These are phyloP conservation scores for Trichoderma sp. DNA, from an alignment of 2,329 filamentous ascomycete genomes.

Conservation along the genomic window DNA sequence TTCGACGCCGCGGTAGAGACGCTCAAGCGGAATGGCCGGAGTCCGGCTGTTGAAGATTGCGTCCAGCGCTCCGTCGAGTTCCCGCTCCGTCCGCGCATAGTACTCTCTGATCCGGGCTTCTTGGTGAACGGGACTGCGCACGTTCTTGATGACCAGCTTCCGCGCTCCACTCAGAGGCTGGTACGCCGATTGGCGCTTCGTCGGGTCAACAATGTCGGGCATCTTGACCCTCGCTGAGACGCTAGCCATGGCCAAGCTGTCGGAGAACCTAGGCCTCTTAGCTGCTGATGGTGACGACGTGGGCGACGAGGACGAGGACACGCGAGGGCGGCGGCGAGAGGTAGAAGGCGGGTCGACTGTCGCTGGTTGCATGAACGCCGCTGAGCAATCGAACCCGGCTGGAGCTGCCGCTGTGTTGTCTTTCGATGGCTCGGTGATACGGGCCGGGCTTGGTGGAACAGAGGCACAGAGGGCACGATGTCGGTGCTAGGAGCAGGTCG, in stretches of 20 bases:
- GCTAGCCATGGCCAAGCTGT: slow-evolving; percentile 40
- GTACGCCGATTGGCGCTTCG: slow-evolving; percentile 53
- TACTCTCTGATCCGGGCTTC: slow-evolving; percentile 72
- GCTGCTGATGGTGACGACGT: slow-evolving; percentile 34
- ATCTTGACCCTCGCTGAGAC: slow-evolving; percentile 47
- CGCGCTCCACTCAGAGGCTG: slow-evolving; percentile 77
- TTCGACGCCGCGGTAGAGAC: slow-evolving; percentile 88
- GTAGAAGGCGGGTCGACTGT: slow-evolving; percentile 39
- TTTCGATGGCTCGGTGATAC: neutral
- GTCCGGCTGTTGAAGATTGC: slow-evolving; percentile 70
- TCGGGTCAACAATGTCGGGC: slow-evolving; percentile 45
- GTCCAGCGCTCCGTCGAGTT: slow-evolving; percentile 73
- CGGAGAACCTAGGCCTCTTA: slow-evolving; percentile 42
- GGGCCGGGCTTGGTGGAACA: slow-evolving; percentile 14
- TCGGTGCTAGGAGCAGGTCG: neutral
- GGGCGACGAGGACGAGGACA: slow-evolving; percentile 40
- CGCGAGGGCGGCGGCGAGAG: slow-evolving; percentile 47
- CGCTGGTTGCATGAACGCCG: slow-evolving; percentile 42
- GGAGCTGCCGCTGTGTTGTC: slow-evolving; percentile 4
- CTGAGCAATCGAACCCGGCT: slow-evolving; percentile 11
- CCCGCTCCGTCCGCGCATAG: slow-evolving; percentile 73
- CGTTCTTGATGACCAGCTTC: slow-evolving; percentile 92
- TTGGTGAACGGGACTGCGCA: slow-evolving; percentile 64
- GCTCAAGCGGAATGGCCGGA: slow-evolving; percentile 77
- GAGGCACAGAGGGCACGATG: neutral